A percentile compares a stretch with the other conserved stretches of the same genome.
Conservation (phyloP, 1,284 basidiomycete species). For the Tausonia pullulans region DNA sequence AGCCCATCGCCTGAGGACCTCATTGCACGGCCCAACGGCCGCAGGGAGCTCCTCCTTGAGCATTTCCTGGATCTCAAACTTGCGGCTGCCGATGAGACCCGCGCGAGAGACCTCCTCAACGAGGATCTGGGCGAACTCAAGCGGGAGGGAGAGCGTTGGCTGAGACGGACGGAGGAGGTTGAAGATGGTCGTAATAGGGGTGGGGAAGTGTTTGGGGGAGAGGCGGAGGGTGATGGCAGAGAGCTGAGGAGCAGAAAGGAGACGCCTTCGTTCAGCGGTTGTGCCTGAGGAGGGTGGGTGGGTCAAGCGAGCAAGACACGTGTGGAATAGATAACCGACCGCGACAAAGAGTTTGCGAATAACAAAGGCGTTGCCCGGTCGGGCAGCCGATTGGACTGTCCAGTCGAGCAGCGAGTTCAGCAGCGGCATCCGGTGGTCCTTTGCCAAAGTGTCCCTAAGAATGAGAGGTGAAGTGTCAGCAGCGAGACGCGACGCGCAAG, state of each 20-base stretch:
- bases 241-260: conserved; percentile 38
- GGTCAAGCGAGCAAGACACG: conserved; percentile 5
- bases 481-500: too few species aligned
- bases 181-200: conserved; percentile 55
- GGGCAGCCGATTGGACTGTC: conserved; percentile 26
- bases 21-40: neutral
- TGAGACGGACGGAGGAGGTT: neutral
- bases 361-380: conserved; percentile 42
- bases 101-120: conserved; percentile 67
- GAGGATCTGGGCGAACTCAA: conserved; percentile 71
- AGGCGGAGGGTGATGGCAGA: conserved; percentile 64
- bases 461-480: too few species aligned
- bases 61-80: conserved; percentile 51
- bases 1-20: neutral
- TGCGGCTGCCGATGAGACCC: conserved; percentile 48
- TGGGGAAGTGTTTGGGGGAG: conserved; percentile 52
- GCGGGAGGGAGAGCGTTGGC: conserved; percentile 20
- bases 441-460: conserved; percentile 32
- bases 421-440: conserved; percentile 28
- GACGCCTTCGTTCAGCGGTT: neutral
- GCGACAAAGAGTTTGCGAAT: conserved; percentile 75
- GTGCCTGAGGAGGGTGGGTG: conserved; percentile 3
- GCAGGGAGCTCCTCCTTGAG: conserved; percentile 32
- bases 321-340: conserved; percentile 40
- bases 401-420: conserved; percentile 29